Evolutionary conservation across 2,329 filamentous ascomycete genomes (phyloP), one percentile per base, ranked within the genome.

Genomic region (Dactylellina cionopaga): DNA sequence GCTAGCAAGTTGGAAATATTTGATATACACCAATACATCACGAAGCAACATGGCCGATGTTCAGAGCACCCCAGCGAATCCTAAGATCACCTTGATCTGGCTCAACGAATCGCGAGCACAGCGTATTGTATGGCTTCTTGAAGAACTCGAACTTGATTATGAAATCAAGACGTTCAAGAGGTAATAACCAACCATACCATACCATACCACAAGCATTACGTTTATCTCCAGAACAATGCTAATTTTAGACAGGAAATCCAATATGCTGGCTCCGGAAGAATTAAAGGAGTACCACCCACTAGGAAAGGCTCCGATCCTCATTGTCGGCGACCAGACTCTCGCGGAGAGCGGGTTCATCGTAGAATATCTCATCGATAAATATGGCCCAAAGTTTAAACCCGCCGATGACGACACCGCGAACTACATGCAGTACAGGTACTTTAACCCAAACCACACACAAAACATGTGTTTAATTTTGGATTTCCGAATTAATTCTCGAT

Each of bases 271-370:
- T 0, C 91, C 92, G 2, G 83, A 87, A 0, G 89, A 91, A 77
- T 85, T 97, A 46, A 89, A 90, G 78, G 84, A 91, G 74, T 81
- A 96, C 35, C 92, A 96, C 78, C 90, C 92, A 0, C 84, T 97
- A 2, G 94, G 94, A 74, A 96, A 96, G 80, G 92, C 92, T 1
- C 94, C 94, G 0, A 82, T 94, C 41, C 82, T 98, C 75, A 86
- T 86, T 6, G 83, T 97, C 76, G 82, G 87, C 73, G 80, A 81
- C 0, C 80, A 83, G 1, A 85, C 94, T 0, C 82, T 97, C 47
- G 91, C 92, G 7, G 94, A 98, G 82, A 94, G 90, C 44, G 92
- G 86, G 4, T 85, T 89, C 68, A 94, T 97, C 76, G 84, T 88
- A 9, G 90, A 96, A 81, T 97, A 96, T 79, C 83, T 97, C 22